phyloP scores from a whole-genome alignment of 2,329 filamentous ascomycete genomes.

The Aureobasidium namibiae region DNA sequence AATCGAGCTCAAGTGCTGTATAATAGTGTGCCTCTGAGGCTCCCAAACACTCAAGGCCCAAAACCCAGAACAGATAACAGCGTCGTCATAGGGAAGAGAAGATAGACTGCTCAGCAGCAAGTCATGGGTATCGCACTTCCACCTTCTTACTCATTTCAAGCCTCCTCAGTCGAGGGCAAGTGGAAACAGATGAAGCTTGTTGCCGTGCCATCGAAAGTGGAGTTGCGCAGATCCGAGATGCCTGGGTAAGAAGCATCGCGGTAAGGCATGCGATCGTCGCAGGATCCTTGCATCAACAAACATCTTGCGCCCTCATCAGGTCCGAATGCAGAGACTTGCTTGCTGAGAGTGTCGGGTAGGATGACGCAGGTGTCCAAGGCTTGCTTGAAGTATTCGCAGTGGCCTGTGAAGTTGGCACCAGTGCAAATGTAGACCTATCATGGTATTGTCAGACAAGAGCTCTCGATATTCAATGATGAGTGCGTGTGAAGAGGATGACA shows the following conservation, averaged over 20 bases:
- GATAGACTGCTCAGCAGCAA: neutral
- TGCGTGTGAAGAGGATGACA: too few relatives aligned
- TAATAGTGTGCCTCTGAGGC: neutral
- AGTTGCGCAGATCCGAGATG: neutral
- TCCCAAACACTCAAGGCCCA: neutral
- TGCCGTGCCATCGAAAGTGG: constrained; percentile 2
- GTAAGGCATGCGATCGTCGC: neutral
- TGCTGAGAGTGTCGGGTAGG: neutral
- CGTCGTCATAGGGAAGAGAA: neutral
- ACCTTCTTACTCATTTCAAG: neutral
- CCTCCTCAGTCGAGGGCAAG: neutral
- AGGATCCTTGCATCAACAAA: constrained; percentile 2
- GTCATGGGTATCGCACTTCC: neutral
- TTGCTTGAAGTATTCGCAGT: neutral
- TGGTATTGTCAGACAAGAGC: neutral
- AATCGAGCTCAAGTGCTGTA: neutral
- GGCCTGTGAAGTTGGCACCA: constrained; percentile 9
- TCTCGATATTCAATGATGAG: neutral
- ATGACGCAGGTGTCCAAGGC: constrained; percentile 8
- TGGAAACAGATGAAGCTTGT: constrained; percentile 9
- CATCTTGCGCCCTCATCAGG: constrained; percentile 6
- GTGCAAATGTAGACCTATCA: constrained; percentile 1
- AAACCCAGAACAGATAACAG: neutral
- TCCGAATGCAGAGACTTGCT: constrained; percentile 4
- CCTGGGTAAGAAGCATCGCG: neutral